Base-by-base conservation (phyloP, 1,139 yeast species). In the Debaryomyces coudertii region DNA sequence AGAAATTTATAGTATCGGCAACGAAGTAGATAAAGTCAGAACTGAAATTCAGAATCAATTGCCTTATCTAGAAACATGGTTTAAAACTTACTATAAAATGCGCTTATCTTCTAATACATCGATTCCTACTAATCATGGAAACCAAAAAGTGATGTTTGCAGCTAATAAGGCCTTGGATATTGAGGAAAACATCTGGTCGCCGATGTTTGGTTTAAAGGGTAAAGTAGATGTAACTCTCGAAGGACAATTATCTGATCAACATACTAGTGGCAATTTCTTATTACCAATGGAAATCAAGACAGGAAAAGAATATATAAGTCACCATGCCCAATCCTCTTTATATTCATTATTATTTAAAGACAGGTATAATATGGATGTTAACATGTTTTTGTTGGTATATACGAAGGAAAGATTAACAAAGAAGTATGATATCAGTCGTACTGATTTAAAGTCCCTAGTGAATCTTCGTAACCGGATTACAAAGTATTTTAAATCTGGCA, bases 151-250 rank as follows among this genome's bases (percentile, higher is more conserved):
- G 1, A 63, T 65, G 30, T 74, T 83, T 55, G 71, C 86, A 0
- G 83, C 86, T 1, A 74, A 79, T 11, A 82, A 85, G 45, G 80
- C 90, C 4, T 68, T 90, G 34, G 96, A 89, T 60, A 80, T 89
- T 15, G 99, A 93, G 62, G 98, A 93, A 58, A 88, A 85, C 55
- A 83, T 93, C 16, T 85, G 95, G 89, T 89, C 97, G 0, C 97
- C 97, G 0, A 78, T 81, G 59, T 90, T 79, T 69, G 99, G 99
- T 0, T 67, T 95, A n/a, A 83, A 89, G 53, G 99, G 99, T 1
- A 81, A 85, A 57, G 82, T 92, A 12, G 99, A 93, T 67, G 97
- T 86, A 1, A 88, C 97, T 0, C 77, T 90, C 1, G 87, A 87
- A 54, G 87, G 87, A 0, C 64, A 71, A 27, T 56, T 78, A 5